Evolutionary conservation across 1,284 basidiomycete genomes (phyloP), one percentile per base, ranked within the genome.

Genomic region (Ganoderma meredithae): DNA sequence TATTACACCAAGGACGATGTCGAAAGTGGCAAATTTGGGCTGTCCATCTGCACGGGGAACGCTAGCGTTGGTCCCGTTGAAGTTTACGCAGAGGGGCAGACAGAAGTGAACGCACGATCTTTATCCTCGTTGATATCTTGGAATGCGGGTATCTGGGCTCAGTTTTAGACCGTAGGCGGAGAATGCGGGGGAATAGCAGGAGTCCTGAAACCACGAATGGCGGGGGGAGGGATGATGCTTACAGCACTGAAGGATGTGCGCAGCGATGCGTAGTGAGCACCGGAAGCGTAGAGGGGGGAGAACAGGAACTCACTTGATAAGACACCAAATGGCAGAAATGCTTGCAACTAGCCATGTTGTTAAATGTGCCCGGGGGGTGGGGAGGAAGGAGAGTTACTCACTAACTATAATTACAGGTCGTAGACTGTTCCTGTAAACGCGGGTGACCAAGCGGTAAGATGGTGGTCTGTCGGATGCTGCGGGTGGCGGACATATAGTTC

Each of bases 1-100:
- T 62, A 92, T 64, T 6, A 81, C 78, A 0, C 90, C 91, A 52
- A 92, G 79, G 0, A 88, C 85, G 63, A 94, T 87, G 22, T 88
- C 85, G 68, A 89, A 82, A 0, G 83, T 83, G 2, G 84, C 86
- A 61, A 95, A 81, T 72, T 84, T 84, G 2, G 83, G 78, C 1
- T 83, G 73, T 22, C 80, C 73, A 64, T 85, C 88, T 88, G 73
- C 60, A 17, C 56, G n/a, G 10, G 3, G 25, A 17, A 25, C 27
- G 7, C 6, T 13, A 60, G 7, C 19, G 17, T 43, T n/a, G 9
- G 22, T n/a, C 27, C 40, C 40, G 31, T 19, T 4, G 27, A 62
- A 33, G 6, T 10, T 49, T 43, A 9, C 2, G n/a, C 17, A 19
- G 55, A 31, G 36, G 36, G 25, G 41, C 22, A 5, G 33, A n/a